Conservation (phyloP, 106 monocot species). For the Dendrobium nobile region DNA sequence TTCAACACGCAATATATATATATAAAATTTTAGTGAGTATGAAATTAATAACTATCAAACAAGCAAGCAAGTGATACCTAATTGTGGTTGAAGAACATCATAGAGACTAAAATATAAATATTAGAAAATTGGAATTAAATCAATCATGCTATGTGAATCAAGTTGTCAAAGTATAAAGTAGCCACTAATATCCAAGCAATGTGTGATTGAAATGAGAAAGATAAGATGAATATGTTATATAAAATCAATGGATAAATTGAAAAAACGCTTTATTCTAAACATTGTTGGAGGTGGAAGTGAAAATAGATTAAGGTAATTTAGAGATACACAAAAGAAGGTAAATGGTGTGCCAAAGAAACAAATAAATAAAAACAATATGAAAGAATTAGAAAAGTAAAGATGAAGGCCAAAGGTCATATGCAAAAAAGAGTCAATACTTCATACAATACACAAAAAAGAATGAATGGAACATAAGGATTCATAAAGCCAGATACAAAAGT, state of each 20-base stretch:
- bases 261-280: too few species aligned
- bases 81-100: neutral
- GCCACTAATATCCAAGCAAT: neutral
- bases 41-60: neutral
- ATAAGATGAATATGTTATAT: neutral
- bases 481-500: neutral
- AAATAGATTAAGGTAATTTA: neutral
- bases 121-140: neutral
- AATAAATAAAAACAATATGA: neutral
- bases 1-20: neutral
- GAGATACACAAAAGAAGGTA: neutral
- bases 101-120: neutral
- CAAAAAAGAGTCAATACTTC: neutral
- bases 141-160: neutral
- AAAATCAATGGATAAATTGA: neutral
- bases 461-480: too few species aligned
- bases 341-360: neutral
- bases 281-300: too few species aligned
- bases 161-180: neutral
- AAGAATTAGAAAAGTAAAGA: too few species aligned
- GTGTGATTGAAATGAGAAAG: neutral
- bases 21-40: neutral
- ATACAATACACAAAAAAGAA: too few species aligned
- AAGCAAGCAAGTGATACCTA: neutral
- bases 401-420: neutral